Evolutionary conservation across 2,329 filamentous ascomycete species (phyloP), one percentile per base, ranked within the genome.

Genomic region (Neopestalotiopsis rosae): DNA sequence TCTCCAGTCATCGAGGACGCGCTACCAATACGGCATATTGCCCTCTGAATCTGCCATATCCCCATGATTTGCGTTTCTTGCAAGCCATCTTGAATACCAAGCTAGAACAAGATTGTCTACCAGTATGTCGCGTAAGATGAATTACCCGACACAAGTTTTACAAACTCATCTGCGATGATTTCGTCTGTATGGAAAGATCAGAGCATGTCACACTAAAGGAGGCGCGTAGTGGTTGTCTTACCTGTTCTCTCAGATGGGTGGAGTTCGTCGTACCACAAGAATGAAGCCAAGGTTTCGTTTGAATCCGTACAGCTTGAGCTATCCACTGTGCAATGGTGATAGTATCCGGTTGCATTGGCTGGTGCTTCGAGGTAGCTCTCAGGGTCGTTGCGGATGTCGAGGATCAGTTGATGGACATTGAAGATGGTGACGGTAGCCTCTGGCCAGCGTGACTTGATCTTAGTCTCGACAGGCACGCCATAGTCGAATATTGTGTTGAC

Each of bases 221-320:
- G 5, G 9, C 32, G n/a, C 13, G 4, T 42, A 38, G 56, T 9
- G 17, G 20, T 13, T 7, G 7, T 81, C 74, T 86, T 81, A 79
- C 89, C 86, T 7, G 90, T 86, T 79, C 88, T 87, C 79, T 90
- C 85, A 38, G 89, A 90, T 0, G 92, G 91, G 81, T 95, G 93
- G 76, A 95, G 78, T 76, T 90, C 87, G 79, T 95, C 92, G 74
- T 85, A 92, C 91, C 92, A 95, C 77, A 94, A 72, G 76, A 88
- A 95, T 61, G 87, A 89, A 72, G 91, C 87, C 42, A 83, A 78
- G 42, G 83, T 81, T 3, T 83, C 68, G 14, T 79, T 72, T 49
- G 81, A 80, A 68, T 81, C 69, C 4, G 75, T 75, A 71, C 86
- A 88, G 4, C 76, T 70, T 4, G 68, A 66, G 9, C 71, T 69